Base-by-base conservation (phyloP, 2,329 filamentous ascomycete genomes). In the Ceratocystis harringtonii region DNA sequence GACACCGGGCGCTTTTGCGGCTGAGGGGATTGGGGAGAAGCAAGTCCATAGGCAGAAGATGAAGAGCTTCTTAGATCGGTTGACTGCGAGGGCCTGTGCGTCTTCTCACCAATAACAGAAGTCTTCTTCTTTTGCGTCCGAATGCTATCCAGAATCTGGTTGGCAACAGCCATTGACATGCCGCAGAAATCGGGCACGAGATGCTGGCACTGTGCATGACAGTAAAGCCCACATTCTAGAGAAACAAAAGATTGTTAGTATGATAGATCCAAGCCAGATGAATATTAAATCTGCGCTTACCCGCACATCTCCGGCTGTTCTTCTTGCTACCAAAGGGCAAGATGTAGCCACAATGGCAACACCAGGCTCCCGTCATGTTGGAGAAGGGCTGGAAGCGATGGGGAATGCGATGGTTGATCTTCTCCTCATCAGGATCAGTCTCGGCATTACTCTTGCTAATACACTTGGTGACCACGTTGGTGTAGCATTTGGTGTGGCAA, bases 371-470 rank as follows among this genome's bases (percentile, higher is more conserved):
- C 17, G 92, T 94, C 77, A 99, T 89, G 72, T 99, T 99, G 69
- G 91, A 91, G 74, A 95, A 99, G n/a, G 88, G 85, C 72, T 92
- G 86, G 80, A 97, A 99, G 64, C 94, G 87, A 82, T 99, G 94
- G 7, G 94, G 94, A 73, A 99, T 99, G 69, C 94, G 89, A 75
- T 99, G 94, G 74, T 99, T 99, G 83, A 99, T 95, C 80, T 97
- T 99, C 77, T 96, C 94, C 76, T 99, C 94, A 76, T 99, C 94
- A 25, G 94, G 92, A 74, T 99, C 94, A 5, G 90, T 95, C 75
- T 99, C 94, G 69, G 94, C 92, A 74, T 99, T 99, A 69, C 92
- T 96, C 76, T 99, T 97, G 78, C 92, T 97, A 76, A 99, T 99
- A 78, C 94, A 99, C 77, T 99, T 99, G 69, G 94, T 99, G 71